phyloP scores from a whole-genome alignment of 2,329 filamentous ascomycete species.

The Microcyclospora pomicola region DNA sequence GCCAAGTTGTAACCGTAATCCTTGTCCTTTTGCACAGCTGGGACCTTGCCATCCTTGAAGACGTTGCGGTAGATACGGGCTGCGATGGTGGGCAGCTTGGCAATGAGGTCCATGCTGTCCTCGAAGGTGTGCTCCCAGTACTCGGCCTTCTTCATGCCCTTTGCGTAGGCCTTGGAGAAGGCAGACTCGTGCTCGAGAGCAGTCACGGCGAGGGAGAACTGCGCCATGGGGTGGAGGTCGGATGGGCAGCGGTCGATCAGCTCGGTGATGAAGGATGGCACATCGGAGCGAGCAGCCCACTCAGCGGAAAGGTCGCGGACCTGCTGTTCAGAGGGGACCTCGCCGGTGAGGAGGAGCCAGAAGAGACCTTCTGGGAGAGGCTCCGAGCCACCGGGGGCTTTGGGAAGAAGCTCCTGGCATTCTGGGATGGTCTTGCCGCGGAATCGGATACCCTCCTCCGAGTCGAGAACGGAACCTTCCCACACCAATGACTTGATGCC shows the following conservation, averaged over 20 bases:
- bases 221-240: slow-evolving; percentile 98
- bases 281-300: slow-evolving; percentile 92
- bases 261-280: slow-evolving; percentile 98
- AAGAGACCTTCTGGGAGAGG: slow-evolving; percentile 97
- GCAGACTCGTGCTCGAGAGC: slow-evolving; percentile 96
- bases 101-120: slow-evolving; percentile 99
- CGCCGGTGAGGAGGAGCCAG: slow-evolving; percentile 97
- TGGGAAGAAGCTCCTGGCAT: slow-evolving; percentile 93
- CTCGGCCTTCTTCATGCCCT: slow-evolving; percentile 98
- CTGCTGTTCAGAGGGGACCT: slow-evolving; percentile 96
- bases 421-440: slow-evolving; percentile 98
- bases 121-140: slow-evolving; percentile 99
- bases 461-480: slow-evolving; percentile 96
- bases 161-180: slow-evolving; percentile 97
- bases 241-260: slow-evolving; percentile 98
- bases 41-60: slow-evolving; percentile 99
- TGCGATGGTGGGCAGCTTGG: slow-evolving; percentile 96
- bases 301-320: slow-evolving; percentile 95
- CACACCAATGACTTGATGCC: slow-evolving; percentile 98
- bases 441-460: slow-evolving; percentile 99
- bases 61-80: slow-evolving; percentile 99
- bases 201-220: slow-evolving; percentile 95
- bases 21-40: slow-evolving; percentile 92
- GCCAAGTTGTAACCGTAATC: slow-evolving; percentile 99
- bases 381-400: slow-evolving; percentile 91